phyloP scores from a whole-genome alignment of 2,329 filamentous ascomycete genomes.

The Zelopaecilomyces penicillatus region DNA sequence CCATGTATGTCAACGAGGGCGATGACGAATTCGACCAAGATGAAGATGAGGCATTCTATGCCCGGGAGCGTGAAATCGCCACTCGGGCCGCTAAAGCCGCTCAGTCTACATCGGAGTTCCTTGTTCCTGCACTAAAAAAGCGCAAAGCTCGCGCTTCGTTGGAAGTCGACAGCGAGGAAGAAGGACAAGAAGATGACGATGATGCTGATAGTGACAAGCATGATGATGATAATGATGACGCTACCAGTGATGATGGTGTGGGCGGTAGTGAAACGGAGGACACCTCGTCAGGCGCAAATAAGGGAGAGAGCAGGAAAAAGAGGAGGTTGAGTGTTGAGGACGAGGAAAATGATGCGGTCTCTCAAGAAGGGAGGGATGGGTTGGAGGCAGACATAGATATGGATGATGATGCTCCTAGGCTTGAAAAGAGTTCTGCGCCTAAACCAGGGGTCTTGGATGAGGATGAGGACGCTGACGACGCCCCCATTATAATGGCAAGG shows the following conservation, averaged over 20 bases:
- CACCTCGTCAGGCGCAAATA: slow-evolving; percentile 21
- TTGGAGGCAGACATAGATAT: slow-evolving; percentile 21
- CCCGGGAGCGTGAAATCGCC: slow-evolving; percentile 54
- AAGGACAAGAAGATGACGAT: slow-evolving; percentile 19
- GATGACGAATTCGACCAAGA: slow-evolving; percentile 87
- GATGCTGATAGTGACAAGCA: slow-evolving; percentile 21
- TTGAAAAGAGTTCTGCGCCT: neutral
- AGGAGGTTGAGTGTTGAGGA: slow-evolving; percentile 23
- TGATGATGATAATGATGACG: slow-evolving; percentile 19
- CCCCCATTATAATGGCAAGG: slow-evolving; percentile 20
- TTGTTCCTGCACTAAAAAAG: slow-evolving; percentile 16
- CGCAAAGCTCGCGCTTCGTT: slow-evolving; percentile 17
- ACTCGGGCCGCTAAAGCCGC: slow-evolving; percentile 39
- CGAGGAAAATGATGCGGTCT: slow-evolving; percentile 16
- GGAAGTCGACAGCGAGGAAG: slow-evolving; percentile 19
- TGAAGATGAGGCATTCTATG: slow-evolving; percentile 64
- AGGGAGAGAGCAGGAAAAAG: slow-evolving; percentile 29
- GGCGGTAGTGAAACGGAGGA: slow-evolving; percentile 19
- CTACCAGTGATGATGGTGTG: slow-evolving; percentile 15
- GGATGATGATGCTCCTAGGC: slow-evolving; percentile 13
- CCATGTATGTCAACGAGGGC: slow-evolving; percentile 68
- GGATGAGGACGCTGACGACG: slow-evolving; percentile 22
- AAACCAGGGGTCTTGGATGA: slow-evolving; percentile 8
- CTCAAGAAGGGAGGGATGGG: slow-evolving; percentile 20
- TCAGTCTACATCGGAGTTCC: slow-evolving; percentile 12